phyloP scores from a whole-genome alignment of 352 stramenopile genomes.

The Pythium brachiatum region DNA sequence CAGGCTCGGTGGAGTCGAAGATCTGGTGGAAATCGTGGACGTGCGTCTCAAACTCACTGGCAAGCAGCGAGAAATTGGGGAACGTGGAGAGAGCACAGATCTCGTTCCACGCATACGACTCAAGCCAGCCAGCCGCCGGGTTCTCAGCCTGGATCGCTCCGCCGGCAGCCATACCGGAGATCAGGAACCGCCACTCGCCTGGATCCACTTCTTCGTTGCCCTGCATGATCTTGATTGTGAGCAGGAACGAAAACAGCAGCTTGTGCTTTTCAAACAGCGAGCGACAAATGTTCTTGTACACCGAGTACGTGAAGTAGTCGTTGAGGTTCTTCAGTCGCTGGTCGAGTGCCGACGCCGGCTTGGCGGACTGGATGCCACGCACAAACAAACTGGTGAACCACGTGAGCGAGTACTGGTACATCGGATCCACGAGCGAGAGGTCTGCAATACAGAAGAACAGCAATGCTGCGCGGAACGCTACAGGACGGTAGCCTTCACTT shows the following conservation, averaged over 20 bases:
- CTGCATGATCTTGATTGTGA: constrained; percentile 89
- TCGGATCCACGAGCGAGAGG: constrained; percentile 84
- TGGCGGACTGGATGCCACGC: constrained; percentile 81
- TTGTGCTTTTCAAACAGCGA: constrained; percentile 95
- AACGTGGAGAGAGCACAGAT: constrained; percentile 73
- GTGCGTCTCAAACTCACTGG: constrained; percentile 47
- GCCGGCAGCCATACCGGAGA: constrained; percentile 73
- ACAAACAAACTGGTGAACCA: constrained; percentile 94
- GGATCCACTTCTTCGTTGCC: constrained; percentile 76
- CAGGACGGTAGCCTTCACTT: constrained; percentile 85
- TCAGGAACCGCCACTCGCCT: constrained; percentile 89
- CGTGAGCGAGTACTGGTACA: constrained; percentile 92
- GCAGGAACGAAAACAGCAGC: constrained; percentile 91
- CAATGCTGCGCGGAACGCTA: constrained; percentile 85
- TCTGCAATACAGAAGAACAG: constrained; percentile 93
- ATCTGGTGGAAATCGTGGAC: constrained; percentile 58
- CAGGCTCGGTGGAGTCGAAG: constrained; percentile 79
- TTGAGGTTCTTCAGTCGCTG: constrained; percentile 86
- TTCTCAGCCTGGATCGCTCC: constrained; percentile 45
- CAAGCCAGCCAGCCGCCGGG: constrained; percentile 51
- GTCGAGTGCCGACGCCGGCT: constrained; percentile 59
- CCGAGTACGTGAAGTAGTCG: constrained; percentile 92
- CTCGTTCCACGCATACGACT: constrained; percentile 77
- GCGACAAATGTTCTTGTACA: constrained; percentile 94
- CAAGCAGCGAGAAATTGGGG: constrained; percentile 56